Base-by-base conservation (phyloP, 1,284 basidiomycete species). In the Trichosporon coremiiforme region DNA sequence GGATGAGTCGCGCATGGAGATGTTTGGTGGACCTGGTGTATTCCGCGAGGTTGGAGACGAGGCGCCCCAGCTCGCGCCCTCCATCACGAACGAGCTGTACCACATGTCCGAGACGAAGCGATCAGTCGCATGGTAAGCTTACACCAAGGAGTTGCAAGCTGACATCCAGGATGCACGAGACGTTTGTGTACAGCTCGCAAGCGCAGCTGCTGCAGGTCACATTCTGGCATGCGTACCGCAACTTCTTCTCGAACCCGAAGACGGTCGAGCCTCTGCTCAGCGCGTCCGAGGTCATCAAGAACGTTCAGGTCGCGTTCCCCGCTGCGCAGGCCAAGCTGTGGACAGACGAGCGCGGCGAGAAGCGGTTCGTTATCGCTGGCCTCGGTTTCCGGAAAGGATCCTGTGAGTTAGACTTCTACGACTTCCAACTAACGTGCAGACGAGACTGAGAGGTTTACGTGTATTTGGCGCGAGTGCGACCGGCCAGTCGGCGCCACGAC, bases 211-310 rank as follows among this genome's bases (percentile, higher is more conserved):
- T 79, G 33, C 83, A 84, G 70, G 79, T 81, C n/a, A 77, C 78
- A 0, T 82, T 84, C 74, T 84, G 82, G 82, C 78, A 79, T 53
- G 78, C 80, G 22, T 84, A 84, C 70, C 75, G 79, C 10, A 79
- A 80, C 67, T 81, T 82, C 67, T 84, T 84, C 76, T 71, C 72
- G 15, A 72, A 76, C 65, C 71, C 75, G 2, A 64, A 71, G 2
- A 77, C 78, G 20, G 73, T 77, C 35, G 77, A 82, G 65, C 77
- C 76, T 64, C 69, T 83, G 10, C 66, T 83, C n/a, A 72, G 74
- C 57, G 83, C 82, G 4, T 77, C 79, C 7, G 83, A 84, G 68
- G 78, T 83, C 17, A 83, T 84, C 75, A 82, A 81, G 71, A 82
- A 83, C 62, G 80, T 83, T 20, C 78, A 77, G n/a, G 68, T 77